Base-by-base conservation (phyloP, 768 basidiomycete genomes). In the Xerocomus spinulosus region DNA sequence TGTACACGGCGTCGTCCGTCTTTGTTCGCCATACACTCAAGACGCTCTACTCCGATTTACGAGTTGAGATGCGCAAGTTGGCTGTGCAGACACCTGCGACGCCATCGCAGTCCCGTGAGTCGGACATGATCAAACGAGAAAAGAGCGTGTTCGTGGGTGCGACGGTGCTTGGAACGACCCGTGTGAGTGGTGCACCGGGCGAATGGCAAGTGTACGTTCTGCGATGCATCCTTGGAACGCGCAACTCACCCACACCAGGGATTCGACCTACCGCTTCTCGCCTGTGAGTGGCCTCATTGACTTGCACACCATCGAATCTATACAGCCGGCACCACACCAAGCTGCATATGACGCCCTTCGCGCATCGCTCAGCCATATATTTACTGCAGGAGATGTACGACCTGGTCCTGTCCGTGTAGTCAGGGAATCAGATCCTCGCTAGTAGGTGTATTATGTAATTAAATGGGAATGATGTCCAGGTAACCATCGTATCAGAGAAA, bases 211-310 rank as follows among this genome's bases (percentile, higher is more conserved):
- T 88, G 85, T 87, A 59, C 51, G 86, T 46, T 5, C 18, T 38
- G 20, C 9, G 23, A 21, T 30, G 35, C 34, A 5, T 24, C 25
- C 29, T 2, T 24, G 8, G 8, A 15, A 14, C 0, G 9, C 28
- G 15, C 0, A 35, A 6, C 61, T 60, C 2, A 60, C 5, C 20
- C 0, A 6, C 29, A 15, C 7, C 63, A 87, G 87, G 33, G 74
- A 80, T 57, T 86, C 81, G 42, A 86, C 82, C 23, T 91, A 92
- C 64, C 69, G 71, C 1, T 89, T 90, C 63, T 87, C 86, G 2
- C 83, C 85, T 0, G 44, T 67, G 20, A 77, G 78, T 0, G 88
- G 85, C 5, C 73, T 82, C 34, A 81, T 92, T 46, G 66, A 79
- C 40, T 56, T 72, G 40, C 88, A 92, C 59, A 70, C 70, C 39